Evolutionary conservation across 108 stramenopile species (phyloP).

Genomic region (Licmophora abbreviata): DNA sequence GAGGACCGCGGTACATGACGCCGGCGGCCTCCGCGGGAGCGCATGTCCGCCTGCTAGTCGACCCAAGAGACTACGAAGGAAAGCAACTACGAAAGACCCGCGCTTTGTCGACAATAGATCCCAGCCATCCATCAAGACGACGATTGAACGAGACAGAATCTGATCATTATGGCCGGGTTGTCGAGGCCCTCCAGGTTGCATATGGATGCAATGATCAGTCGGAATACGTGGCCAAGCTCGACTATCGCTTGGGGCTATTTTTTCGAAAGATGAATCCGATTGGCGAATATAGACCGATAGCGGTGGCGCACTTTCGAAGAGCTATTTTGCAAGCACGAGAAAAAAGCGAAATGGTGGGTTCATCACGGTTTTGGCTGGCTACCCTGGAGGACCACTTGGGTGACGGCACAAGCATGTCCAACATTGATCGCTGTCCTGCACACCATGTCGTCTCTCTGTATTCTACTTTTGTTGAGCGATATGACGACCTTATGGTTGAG

Average conservation of each 20-base stretch:
- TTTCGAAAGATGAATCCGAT: conserved; percentile 31
- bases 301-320: conserved; percentile 17
- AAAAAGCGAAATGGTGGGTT: not conserved
- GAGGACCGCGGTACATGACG: not conserved
- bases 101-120: conserved; percentile 3
- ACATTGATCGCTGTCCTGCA: conserved; percentile 13
- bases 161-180: not conserved
- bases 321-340: not conserved
- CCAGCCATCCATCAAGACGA: conserved; percentile 9
- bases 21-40: not conserved
- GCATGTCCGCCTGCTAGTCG: conserved; percentile 17
- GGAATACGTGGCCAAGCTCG: conserved; percentile 1
- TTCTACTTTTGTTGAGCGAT: conserved; percentile 23
- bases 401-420: not conserved
- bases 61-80: conserved; percentile 17
- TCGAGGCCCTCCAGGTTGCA: not conserved
- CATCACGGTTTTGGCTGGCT: conserved; percentile 29
- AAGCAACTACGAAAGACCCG: conserved; percentile 5
- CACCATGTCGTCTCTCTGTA: conserved; percentile 29
- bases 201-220: not conserved
- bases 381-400: conserved; percentile 8
- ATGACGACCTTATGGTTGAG: conserved; percentile 26
- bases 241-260: conserved; percentile 30
- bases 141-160: not conserved
- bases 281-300: not conserved